These are phyloP conservation scores for Spathaspora sp. DNA, from an alignment of 805 yeast species.

Conservation along the genomic window DNA sequence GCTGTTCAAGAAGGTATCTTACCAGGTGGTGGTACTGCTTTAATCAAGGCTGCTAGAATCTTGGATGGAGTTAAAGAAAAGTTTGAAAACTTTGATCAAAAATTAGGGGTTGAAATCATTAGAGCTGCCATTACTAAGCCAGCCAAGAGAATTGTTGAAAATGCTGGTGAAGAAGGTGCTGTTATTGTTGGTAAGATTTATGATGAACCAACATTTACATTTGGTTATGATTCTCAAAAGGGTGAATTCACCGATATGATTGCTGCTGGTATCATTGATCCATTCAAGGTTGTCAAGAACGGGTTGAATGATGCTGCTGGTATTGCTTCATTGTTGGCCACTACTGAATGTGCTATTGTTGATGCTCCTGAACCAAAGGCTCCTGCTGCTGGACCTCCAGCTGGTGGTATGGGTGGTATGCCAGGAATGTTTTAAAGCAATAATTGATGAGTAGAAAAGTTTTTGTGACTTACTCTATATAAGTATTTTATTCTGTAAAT, in stretches of 20 bases:
- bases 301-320: constrained; percentile 96
- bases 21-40: constrained; percentile 99
- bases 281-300: constrained; percentile 95
- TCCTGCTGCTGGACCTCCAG: constrained; percentile 34
- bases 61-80: constrained; percentile 68
- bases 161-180: constrained; percentile 97
- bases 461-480: not conserved
- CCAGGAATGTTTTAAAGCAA: constrained; percentile 23
- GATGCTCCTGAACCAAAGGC: constrained; percentile 85
- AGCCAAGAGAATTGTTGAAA: constrained; percentile 91
- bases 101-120: constrained; percentile 92
- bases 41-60: constrained; percentile 82
- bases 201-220: constrained; percentile 69
- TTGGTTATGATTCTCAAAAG: constrained; percentile 88
- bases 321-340: constrained; percentile 94
- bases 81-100: constrained; percentile 83
- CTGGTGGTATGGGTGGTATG: constrained; percentile 50
- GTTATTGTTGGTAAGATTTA: constrained; percentile 89
- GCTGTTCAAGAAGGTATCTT: constrained; percentile 98
- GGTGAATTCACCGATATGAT: constrained; percentile 95
- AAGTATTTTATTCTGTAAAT: not conserved
- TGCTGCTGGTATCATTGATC: constrained; percentile 96
- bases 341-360: constrained; percentile 97
- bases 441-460: not conserved
- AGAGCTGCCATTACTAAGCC: constrained; percentile 91